Base-by-base conservation (phyloP, 139 green algal genomes). In the Chlamydomonas incerta region DNA sequence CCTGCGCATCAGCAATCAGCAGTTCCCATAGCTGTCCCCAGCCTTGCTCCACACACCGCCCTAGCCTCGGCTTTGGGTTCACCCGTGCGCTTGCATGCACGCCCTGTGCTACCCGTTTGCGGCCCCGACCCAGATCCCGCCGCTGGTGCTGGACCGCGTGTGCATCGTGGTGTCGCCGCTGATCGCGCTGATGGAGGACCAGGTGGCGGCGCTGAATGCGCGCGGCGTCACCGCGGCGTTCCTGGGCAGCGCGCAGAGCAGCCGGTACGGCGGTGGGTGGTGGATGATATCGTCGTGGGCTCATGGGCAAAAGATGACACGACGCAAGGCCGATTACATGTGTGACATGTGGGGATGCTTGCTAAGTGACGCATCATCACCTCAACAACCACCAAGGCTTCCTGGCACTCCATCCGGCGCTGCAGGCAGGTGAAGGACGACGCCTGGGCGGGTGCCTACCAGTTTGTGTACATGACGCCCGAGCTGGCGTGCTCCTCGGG, bases 171-270 rank as follows among this genome's bases (percentile, higher is more conserved):
- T 90, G 18, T 98, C 96, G 9, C 97, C 97, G 18, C 94, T 99
- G n/a, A 94, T 99, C 28, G 95, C 92, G 8, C 91, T 99, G 26
- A 99, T 99, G 92, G 93, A 99, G 65, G 97, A 99, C 86, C 96
- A 98, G 89, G 93, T 97, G 20, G 33, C 80, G 26, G 90, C 90
- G 0, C 85, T 93, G 31, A 80, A 80, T 21, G 79, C 87, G 20
- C 86, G 89, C 15, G 73, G 85, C n/a, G 87, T 96, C 52, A 46
- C 57, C 1, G 92, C 93, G 29, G 91, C 83, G n/a, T 93, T 93
- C 80, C 85, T 96, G 50, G 93, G 94, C 63, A 93, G 79, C 55
- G 93, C 91, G 3, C 93, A 96, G 73, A 83, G 74, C 60, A 90
- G 76, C 67, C 86, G 80, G 80, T 85, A 23, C 33, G 20, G 67